These are phyloP conservation scores for Fusarium burgessii DNA, from an alignment of 2,329 filamentous ascomycete genomes.

Conservation along the genomic window DNA sequence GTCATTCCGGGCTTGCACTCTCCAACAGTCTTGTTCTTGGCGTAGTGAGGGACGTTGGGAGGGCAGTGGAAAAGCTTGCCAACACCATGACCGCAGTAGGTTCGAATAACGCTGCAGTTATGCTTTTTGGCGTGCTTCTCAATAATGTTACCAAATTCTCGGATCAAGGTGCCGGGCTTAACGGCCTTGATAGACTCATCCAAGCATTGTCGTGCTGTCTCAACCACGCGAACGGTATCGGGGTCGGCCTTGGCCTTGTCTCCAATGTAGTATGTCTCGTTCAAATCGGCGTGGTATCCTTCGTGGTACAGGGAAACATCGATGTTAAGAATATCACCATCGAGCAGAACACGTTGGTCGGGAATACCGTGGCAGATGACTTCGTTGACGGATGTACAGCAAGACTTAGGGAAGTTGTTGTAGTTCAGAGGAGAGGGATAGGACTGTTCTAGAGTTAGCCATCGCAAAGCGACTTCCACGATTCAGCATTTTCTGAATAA, in stretches of 20 bases:
- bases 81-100: slow-evolving; percentile 96
- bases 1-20: slow-evolving; percentile 97
- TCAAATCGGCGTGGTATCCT: slow-evolving; percentile 95
- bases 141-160: slow-evolving; percentile 93
- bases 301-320: slow-evolving; percentile 95
- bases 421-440: slow-evolving; percentile 97
- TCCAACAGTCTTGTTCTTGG: slow-evolving; percentile 97
- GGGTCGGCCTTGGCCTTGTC: slow-evolving; percentile 86
- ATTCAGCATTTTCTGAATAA: neutral
- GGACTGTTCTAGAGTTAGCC: slow-evolving; percentile 65
- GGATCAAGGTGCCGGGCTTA: slow-evolving; percentile 92
- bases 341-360: slow-evolving; percentile 85
- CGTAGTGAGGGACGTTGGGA: slow-evolving; percentile 96
- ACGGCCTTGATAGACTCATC: slow-evolving; percentile 92
- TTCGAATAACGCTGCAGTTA: slow-evolving; percentile 91
- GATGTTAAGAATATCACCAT: slow-evolving; percentile 97
- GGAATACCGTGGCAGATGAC: slow-evolving; percentile 99
- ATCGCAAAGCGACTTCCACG: neutral
- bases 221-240: slow-evolving; percentile 89
- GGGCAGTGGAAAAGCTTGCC: slow-evolving; percentile 93
- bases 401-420: slow-evolving; percentile 95
- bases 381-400: slow-evolving; percentile 96
- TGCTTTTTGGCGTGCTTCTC: slow-evolving; percentile 92
- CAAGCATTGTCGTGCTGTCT: slow-evolving; percentile 88
- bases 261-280: slow-evolving; percentile 98